These are phyloP conservation scores for Polygonum aviculare DNA, from an alignment of 148 eudicot species.

Conservation along the genomic window DNA sequence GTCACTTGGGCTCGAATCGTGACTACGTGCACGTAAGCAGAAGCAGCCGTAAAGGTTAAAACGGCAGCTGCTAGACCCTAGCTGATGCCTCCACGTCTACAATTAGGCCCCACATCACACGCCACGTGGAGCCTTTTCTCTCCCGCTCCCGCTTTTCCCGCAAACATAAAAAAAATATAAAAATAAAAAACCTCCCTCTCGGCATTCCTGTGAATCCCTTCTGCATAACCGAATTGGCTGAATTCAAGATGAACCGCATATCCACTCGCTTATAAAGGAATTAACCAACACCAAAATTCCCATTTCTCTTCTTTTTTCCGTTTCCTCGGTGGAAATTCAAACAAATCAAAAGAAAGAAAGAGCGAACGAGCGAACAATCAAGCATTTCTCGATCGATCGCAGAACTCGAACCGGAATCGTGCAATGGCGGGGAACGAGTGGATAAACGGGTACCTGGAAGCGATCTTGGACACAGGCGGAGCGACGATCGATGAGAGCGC, in stretches of 20 bases:
- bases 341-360: not conserved
- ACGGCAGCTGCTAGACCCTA: not conserved
- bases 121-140: not conserved
- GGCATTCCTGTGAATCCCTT: slow-evolving; percentile 1
- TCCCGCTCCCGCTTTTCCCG: not conserved
- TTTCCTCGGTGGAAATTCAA: not conserved
- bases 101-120: not conserved
- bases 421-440: slow-evolving; percentile 71
- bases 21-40: not conserved
- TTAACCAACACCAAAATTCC: not conserved
- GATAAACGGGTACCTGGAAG: slow-evolving; percentile 78
- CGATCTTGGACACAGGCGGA: slow-evolving; percentile 53
- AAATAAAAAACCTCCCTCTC: not conserved
- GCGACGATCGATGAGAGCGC: slow-evolving; percentile 26
- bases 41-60: not conserved
- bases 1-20: no score
- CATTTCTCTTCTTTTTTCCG: not conserved
- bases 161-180: not conserved
- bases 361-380: not conserved
- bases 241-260: not conserved
- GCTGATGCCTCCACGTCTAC: not conserved
- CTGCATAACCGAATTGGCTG: not conserved
- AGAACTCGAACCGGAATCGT: not conserved
- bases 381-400: not conserved
- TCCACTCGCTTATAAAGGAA: not conserved